Evolutionary conservation across 441 rosid species (phyloP).

Genomic region (Croton laevigatus): DNA sequence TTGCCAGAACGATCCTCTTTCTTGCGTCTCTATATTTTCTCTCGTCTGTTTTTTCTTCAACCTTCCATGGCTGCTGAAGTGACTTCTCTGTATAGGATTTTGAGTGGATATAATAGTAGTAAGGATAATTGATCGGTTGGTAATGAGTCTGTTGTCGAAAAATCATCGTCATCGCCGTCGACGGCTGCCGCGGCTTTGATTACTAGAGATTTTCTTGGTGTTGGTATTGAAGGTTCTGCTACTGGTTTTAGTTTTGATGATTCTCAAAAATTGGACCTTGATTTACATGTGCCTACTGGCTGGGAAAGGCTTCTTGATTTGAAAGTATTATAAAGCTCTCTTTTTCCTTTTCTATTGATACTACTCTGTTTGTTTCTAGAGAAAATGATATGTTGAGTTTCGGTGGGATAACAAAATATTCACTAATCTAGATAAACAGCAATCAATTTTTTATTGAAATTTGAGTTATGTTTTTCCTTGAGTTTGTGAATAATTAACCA

Average conservation of each 20-base stretch:
- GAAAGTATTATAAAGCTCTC: no score
- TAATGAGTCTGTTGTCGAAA: slow-evolving; percentile 29
- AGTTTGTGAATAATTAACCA: not conserved
- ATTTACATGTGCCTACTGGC: slow-evolving; percentile 73
- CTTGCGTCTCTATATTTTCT: no score
- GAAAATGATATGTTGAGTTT: not conserved
- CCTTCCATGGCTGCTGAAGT: slow-evolving; percentile 69
- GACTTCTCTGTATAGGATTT: slow-evolving; percentile 42
- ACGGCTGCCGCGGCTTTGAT: slow-evolving; percentile 29
- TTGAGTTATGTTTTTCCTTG: not conserved
- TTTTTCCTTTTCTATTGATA: slow-evolving; percentile 8
- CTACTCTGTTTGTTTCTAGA: slow-evolving; percentile 25
- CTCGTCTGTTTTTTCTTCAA: no score
- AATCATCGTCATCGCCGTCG: slow-evolving; percentile 8
- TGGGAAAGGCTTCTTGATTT: slow-evolving; percentile 91
- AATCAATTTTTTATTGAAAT: not conserved
- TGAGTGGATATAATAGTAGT: slow-evolving; percentile 25
- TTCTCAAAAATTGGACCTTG: slow-evolving; percentile 75
- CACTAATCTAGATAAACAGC: not conserved
- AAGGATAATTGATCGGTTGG: slow-evolving; percentile 36
- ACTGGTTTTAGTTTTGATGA: slow-evolving; percentile 20
- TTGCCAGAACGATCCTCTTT: no score
- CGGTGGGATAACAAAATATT: no score
- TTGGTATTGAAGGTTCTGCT: slow-evolving; percentile 31
- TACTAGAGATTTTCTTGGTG: slow-evolving; percentile 70